Conservation (phyloP, 345 rosid species). For the Acer campestre region DNA sequence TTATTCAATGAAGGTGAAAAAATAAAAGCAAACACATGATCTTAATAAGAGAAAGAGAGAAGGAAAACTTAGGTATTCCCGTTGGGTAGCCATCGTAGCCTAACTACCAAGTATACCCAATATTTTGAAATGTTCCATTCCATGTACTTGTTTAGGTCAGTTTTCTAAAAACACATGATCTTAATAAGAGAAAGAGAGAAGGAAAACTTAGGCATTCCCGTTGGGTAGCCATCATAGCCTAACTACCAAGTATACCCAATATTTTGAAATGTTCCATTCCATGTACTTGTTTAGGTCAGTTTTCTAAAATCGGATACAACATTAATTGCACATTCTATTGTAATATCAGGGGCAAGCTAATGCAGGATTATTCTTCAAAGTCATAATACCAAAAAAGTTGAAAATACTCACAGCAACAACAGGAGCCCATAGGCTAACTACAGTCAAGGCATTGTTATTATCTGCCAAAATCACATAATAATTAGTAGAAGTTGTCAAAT, state of each 20-base stretch:
- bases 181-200: not conserved
- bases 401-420: constrained; percentile 79
- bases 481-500: constrained; percentile 23
- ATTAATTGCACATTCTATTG: not conserved
- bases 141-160: not conserved
- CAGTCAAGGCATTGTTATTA: constrained; percentile 76
- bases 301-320: not conserved
- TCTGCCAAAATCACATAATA: constrained; percentile 53
- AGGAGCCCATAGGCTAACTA: constrained; percentile 96
- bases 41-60: not conserved
- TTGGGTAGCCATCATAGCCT: not conserved
- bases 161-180: not conserved
- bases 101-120: constrained; percentile 1
- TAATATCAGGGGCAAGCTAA: constrained; percentile 2
- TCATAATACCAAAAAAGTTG: constrained; percentile 10
- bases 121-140: constrained; percentile 2
- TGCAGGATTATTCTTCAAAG: constrained; percentile 3
- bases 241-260: not conserved
- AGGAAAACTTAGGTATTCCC: not conserved
- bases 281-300: not conserved
- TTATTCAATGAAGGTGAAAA: not conserved
- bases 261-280: constrained; percentile 3
- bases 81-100: not conserved
- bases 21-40: not conserved
- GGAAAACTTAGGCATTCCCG: not conserved